Conservation (phyloP, 768 basidiomycete species). For the Agaricus blazei region DNA sequence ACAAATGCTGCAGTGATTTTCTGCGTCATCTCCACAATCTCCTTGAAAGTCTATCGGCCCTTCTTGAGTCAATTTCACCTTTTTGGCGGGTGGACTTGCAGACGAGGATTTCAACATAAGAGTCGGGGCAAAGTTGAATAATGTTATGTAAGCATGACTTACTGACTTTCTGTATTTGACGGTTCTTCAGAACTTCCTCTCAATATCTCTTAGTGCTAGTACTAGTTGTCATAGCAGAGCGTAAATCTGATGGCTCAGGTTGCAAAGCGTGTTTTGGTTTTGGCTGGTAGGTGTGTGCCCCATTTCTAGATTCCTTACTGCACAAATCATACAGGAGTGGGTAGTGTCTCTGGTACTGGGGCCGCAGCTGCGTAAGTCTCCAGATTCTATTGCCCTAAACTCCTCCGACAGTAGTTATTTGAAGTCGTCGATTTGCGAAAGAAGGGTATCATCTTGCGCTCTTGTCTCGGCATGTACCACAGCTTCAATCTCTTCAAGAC, state of each 20-base stretch:
- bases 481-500: constrained; percentile 46
- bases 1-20: constrained; percentile 81
- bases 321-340: constrained; percentile 28
- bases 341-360: constrained; percentile 49
- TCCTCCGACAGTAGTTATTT: neutral
- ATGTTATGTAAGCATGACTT: neutral
- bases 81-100: constrained; percentile 4
- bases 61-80: neutral
- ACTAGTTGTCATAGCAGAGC: too few relatives aligned
- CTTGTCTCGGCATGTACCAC: constrained; percentile 50
- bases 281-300: constrained; percentile 41
- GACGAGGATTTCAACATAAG: neutral
- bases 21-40: constrained; percentile 32
- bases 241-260: constrained; percentile 18
- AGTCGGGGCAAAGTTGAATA: neutral
- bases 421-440: constrained; percentile 54
- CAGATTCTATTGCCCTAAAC: neutral
- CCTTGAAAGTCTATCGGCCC: neutral
- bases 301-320: neutral
- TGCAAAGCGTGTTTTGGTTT: constrained; percentile 47
- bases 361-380: constrained; percentile 49
- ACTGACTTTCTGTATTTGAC: constrained; percentile 1
- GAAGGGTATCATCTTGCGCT: constrained; percentile 65
- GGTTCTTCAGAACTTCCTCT: neutral
- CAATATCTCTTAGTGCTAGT: neutral